Conservation (phyloP, 257 asterid species). For the Solanum medicagineum region DNA sequence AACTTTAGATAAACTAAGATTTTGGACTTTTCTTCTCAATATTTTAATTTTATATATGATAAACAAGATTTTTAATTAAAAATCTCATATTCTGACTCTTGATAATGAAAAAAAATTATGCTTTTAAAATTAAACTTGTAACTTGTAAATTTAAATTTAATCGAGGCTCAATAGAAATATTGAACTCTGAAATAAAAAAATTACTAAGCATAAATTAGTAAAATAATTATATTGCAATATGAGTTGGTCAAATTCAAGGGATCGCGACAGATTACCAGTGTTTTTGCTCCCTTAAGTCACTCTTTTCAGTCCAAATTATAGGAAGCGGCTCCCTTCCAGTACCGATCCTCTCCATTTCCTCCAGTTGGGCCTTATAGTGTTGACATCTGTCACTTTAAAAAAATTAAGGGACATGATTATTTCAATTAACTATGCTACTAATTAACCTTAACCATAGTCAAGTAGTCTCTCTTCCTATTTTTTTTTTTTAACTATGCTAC, state of each 20-base stretch:
- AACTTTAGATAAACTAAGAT: neutral
- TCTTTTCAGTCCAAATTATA: neutral
- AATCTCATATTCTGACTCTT: neutral
- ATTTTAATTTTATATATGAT: neutral
- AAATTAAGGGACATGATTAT: no score
- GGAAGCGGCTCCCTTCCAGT: no score
- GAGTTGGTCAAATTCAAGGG: neutral
- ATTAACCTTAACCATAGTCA: no score
- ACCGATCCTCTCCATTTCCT: no score
- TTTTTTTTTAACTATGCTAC: no score
- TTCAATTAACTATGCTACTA: no score
- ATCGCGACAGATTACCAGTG: neutral
- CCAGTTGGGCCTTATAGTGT: no score
- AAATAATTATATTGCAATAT: neutral
- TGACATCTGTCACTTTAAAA: no score
- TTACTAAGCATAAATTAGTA: neutral
- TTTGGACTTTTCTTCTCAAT: neutral
- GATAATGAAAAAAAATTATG: neutral
- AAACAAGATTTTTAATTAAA: neutral
- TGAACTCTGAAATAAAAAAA: fast-evolving
- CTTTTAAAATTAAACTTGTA: neutral
- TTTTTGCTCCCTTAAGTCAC: neutral
- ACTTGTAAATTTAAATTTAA: neutral
- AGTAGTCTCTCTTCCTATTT: no score
- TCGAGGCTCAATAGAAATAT: neutral